phyloP scores from a whole-genome alignment of 495 filamentous ascomycete species.

The Cercophora scortea region DNA sequence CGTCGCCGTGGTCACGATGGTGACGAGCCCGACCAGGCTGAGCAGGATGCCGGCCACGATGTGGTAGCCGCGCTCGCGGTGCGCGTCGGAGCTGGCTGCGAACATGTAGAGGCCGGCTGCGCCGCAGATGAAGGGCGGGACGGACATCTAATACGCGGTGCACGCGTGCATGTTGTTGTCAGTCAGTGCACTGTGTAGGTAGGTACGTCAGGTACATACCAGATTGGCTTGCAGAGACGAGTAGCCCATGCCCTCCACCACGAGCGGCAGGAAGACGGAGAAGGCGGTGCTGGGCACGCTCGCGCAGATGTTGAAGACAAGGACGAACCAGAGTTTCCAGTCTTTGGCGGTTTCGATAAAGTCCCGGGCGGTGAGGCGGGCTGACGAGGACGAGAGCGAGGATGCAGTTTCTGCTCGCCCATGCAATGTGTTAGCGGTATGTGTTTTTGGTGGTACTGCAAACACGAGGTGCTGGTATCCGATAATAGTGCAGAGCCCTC shows the following conservation, averaged over 20 bases:
- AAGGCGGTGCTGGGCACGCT: conserved; percentile 47
- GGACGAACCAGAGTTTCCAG: conserved; percentile 45
- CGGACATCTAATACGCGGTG: conserved; percentile 37
- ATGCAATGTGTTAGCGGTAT: no score
- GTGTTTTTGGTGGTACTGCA: no score
- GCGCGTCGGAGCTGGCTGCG: conserved; percentile 18
- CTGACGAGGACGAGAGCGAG: neutral
- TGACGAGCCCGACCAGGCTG: conserved; percentile 36
- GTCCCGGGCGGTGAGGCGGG: conserved; percentile 33
- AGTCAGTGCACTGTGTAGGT: neutral
- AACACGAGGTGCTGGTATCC: no score
- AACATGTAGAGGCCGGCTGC: conserved; percentile 35
- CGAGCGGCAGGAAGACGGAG: conserved; percentile 48
- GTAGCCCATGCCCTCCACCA: conserved; percentile 34
- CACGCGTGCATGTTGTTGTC: neutral
- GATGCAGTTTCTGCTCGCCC: no score
- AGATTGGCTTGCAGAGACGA: conserved; percentile 42
- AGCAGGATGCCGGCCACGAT: conserved; percentile 41
- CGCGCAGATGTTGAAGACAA: conserved; percentile 47
- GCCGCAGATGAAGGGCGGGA: conserved; percentile 47
- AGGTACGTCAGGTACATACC: conserved; percentile 6
- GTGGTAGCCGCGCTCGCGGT: conserved; percentile 37
- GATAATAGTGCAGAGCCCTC: neutral
- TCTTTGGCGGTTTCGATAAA: conserved; percentile 40
- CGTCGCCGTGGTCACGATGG: conserved; percentile 29